Evolutionary conservation across 2,329 filamentous ascomycete species (phyloP), one percentile per base, ranked within the genome.

Genomic region (Aspergillus transmontanensis): DNA sequence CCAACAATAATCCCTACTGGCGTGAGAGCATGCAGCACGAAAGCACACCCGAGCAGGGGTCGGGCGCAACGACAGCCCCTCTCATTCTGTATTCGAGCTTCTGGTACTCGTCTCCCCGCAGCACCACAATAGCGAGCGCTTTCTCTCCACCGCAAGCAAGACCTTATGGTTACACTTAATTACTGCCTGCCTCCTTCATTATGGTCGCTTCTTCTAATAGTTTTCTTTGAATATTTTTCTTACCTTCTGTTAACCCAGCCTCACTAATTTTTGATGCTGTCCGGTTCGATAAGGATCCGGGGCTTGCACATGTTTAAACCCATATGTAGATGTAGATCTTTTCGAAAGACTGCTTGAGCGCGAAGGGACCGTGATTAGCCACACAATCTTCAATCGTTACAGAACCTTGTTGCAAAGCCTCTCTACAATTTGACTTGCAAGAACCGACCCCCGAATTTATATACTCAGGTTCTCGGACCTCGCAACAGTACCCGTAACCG

Each of bases 1-100:
- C 67, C 65, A 69, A 69, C 65, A 54, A 48, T n/a, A 46, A 45
- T 58, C 50, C 51, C 54, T 34, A 57, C 54, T 60, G 57, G 63
- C 55, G 63, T 65, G 66, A 64, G 34, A 34, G 53, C 34, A 50
- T 61, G 59, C 62, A 59, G n/a, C 28, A 50, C 64, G 65, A 64
- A 65, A 60, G 50, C 63, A 60, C 62, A 39, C 16, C 21, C 32
- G 32, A 55, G 19, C 56, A 43, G 59, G 39, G 50, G 57, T 61
- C 54, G 60, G 39, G 66, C 63, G 59, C 58, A 54, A 56, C 56
- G 56, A 61, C 34, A 53, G 36, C 59, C 43, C 45, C 60, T 46
- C 55, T 26, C 26, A 45, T 23, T 39, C 30, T 51, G 46, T 58
- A 64, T 64, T 62, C 58, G 36, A 28, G 58, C 63, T 62, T 21